Evolutionary conservation across 164 flowering plant species (phyloP).

Genomic region (Magnolia changhungtana): DNA sequence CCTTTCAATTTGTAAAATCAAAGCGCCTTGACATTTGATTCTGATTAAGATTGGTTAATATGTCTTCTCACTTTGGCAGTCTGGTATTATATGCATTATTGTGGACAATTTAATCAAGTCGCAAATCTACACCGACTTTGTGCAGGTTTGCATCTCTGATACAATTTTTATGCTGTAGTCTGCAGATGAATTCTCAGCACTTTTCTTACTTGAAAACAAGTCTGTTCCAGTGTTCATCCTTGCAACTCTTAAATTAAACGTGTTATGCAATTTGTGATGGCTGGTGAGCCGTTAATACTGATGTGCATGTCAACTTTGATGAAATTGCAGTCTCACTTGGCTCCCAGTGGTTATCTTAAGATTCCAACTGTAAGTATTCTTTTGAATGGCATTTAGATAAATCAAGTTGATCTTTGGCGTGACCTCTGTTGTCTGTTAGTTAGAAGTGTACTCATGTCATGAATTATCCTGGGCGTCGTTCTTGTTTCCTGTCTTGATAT

Average conservation of each 20-base stretch:
- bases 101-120: conserved; percentile 60
- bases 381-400: not conserved
- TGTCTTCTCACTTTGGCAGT: conserved; percentile 40
- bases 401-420: not conserved
- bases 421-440: not conserved
- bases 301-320: conserved; percentile 5
- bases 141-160: conserved; percentile 52
- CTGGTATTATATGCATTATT: conserved; percentile 60
- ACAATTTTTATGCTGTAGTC: not conserved
- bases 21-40: not conserved
- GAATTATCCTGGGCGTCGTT: not conserved
- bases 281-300: conserved; percentile 1
- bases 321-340: conserved; percentile 74
- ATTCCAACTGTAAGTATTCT: conserved; percentile 67
- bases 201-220: not conserved
- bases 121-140: conserved; percentile 62
- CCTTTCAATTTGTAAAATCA: not conserved
- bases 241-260: not conserved
- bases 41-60: conserved; percentile 3
- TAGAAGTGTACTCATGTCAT: not conserved
- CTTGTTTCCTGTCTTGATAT: no score
- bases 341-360: conserved; percentile 91
- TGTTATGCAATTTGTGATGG: not conserved
- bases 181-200: not conserved
- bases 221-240: not conserved